A percentile compares a stretch with the other conserved stretches of the same genome.
Conservation (phyloP, 1,139 yeast species). For the Hyphopichia burtonii region DNA sequence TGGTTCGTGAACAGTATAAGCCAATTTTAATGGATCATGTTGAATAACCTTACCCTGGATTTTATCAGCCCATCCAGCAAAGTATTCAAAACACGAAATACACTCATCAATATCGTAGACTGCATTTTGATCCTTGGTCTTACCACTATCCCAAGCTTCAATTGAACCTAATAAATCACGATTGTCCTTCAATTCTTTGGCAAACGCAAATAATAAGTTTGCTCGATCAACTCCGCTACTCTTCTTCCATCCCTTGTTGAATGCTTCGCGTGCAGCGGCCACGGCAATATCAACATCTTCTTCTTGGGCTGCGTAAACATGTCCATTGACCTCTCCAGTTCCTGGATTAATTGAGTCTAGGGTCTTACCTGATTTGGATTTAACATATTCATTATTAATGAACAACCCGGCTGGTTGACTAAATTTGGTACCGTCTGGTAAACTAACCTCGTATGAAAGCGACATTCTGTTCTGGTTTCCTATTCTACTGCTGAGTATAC, state of each 20-base stretch:
- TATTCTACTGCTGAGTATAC: no score
- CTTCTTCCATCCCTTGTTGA: slow-evolving; percentile 47
- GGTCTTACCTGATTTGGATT: slow-evolving; percentile 59
- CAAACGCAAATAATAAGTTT: slow-evolving; percentile 52
- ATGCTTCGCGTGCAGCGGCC: slow-evolving; percentile 67
- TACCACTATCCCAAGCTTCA: slow-evolving; percentile 83
- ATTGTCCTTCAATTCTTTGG: slow-evolving; percentile 57
- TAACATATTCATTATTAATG: slow-evolving; percentile 77
- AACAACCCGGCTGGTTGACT: slow-evolving; percentile 76
- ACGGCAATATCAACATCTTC: slow-evolving; percentile 80
- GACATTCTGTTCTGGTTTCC: slow-evolving; percentile 16
- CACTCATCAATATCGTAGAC: slow-evolving; percentile 60
- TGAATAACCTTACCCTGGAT: slow-evolving; percentile 67
- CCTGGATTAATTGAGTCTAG: slow-evolving; percentile 64
- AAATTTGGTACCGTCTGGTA: slow-evolving; percentile 57
- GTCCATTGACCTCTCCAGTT: slow-evolving; percentile 64
- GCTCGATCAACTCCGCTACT: slow-evolving; percentile 55
- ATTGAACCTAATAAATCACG: slow-evolving; percentile 59
- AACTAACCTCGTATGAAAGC: slow-evolving; percentile 43
- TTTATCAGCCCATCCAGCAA: slow-evolving; percentile 86
- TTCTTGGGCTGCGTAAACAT: slow-evolving; percentile 64
- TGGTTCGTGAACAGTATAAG: slow-evolving; percentile 81
- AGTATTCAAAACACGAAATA: slow-evolving; percentile 59
- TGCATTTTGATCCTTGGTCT: slow-evolving; percentile 54
- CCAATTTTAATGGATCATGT: slow-evolving; percentile 65